A percentile compares a stretch with the other conserved stretches of the same genome.
phyloP scores from a whole-genome alignment of 768 basidiomycete species.

The Boletus bicolor region DNA sequence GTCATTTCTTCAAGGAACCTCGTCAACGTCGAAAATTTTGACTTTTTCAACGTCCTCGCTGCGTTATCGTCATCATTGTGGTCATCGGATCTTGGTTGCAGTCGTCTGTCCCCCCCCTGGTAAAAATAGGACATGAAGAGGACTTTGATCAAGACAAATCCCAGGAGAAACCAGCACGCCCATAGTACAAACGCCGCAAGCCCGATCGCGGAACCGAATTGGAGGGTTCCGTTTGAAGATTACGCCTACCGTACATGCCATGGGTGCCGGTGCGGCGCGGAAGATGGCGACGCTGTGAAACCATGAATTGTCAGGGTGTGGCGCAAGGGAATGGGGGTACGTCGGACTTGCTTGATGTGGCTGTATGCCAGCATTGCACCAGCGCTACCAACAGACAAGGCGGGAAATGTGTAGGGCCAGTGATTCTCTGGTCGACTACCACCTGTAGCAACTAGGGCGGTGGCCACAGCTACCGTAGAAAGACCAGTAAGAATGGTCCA shows the following conservation, averaged over 20 bases:
- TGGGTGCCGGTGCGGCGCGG: slow-evolving; percentile 43
- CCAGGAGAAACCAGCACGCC: slow-evolving; percentile 46
- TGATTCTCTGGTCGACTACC: slow-evolving; percentile 40
- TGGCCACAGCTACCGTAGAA: slow-evolving; percentile 35
- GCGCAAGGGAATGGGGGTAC: neutral
- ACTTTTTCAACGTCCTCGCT: neutral
- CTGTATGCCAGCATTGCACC: slow-evolving; percentile 45
- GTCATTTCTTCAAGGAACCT: neutral
- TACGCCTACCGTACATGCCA: slow-evolving; percentile 54
- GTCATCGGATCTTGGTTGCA: neutral
- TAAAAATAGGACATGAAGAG: slow-evolving; percentile 37
- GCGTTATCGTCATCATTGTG: neutral
- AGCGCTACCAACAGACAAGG: slow-evolving; percentile 43
- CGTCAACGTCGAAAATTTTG: neutral
- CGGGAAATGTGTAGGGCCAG: slow-evolving; percentile 49
- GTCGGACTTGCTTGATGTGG: slow-evolving; percentile 42
- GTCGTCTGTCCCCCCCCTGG: slow-evolving; percentile 5
- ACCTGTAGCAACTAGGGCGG: slow-evolving; percentile 41
- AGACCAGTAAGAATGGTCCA: slow-evolving; percentile 45
- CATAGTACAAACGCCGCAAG: slow-evolving; percentile 45
- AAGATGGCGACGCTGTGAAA: slow-evolving; percentile 47
- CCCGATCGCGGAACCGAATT: slow-evolving; percentile 51
- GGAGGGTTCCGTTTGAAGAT: slow-evolving; percentile 52
- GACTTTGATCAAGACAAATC: slow-evolving; percentile 32
- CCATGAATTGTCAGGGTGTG: neutral